Percentiles rank a stretch among this genome's conserved stretches.
Evolutionary conservation across 176 grass and related monocot genomes (phyloP).

Genomic region (Alloteropsis semialata): DNA sequence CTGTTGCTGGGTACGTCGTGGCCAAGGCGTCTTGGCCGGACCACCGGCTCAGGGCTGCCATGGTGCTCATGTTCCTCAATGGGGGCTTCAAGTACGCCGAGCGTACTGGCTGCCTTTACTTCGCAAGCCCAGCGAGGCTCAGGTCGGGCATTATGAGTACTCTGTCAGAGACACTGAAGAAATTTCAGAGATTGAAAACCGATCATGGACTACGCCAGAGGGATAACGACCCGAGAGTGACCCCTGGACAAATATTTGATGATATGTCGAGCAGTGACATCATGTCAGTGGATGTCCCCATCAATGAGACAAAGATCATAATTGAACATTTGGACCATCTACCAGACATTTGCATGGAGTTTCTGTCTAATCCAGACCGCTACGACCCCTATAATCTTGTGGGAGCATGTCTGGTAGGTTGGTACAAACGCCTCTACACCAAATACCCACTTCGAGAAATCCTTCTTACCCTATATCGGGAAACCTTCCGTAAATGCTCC

Average conservation of each 20-base stretch:
- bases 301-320: neutral
- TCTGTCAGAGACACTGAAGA: neutral
- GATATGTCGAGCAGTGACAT: neutral
- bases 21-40: neutral
- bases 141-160: rapidly evolving
- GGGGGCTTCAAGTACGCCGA: neutral
- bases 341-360: neutral
- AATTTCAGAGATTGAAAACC: too few species aligned
- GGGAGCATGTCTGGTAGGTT: neutral
- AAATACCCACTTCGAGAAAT: neutral
- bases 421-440: neutral
- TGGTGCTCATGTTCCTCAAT: neutral
- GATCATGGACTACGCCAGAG: too few species aligned
- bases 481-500: too few species aligned
- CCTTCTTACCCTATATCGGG: too few species aligned
- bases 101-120: neutral
- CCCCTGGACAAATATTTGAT: too few species aligned
- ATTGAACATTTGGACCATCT: neutral
- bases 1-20: neutral
- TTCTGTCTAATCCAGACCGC: neutral
- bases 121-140: neutral
- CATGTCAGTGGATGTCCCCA: neutral
- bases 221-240: too few species aligned
- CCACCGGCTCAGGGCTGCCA: neutral
- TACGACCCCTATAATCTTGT: neutral